Base-by-base conservation (phyloP, 768 basidiomycete genomes). In the Clathrus columnatus region DNA sequence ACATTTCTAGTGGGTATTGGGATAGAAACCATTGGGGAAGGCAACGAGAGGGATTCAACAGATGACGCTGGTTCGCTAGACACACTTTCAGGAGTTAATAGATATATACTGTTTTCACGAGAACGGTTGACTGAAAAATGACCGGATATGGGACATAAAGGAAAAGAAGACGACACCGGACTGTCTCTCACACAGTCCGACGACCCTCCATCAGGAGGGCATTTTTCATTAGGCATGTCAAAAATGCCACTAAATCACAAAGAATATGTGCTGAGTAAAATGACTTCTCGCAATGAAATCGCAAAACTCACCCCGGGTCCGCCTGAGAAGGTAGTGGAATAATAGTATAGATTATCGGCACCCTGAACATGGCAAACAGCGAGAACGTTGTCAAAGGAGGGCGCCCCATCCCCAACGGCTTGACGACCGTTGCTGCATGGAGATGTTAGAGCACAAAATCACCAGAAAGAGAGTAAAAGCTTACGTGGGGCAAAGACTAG, bases 331-430 rank as follows among this genome's bases (percentile, higher is more conserved):
- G 90, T 84, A 74, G 90, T 88, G 66, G 87, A 91, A 68, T 91
- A 92, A 63, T 91, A 92, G 75, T 91, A 90, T 75, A 88, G 82
- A 67, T 88, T 78, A 65, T 83, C 77, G 50, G 73, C 80, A 78
- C 87, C 90, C 67, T 90, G 81, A 62, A 88, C 74, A 59, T 86
- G 85, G 80, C 86, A 89, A 63, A 91, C 84, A 60, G 90, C 90
- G 72, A 91, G 80, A 67, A 91, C 85, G 71, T 84, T 83, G 81
- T 81, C 79, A 73, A 78, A 77, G 74, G 75, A 73, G 70, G 75
- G 77, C 82, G 90, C 90, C 90, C 90, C 90, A 91, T 92, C 90
- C 74, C 89, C 90, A 92, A 91, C 90, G 89, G 85, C 79, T 75
- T 83, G 85, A 87, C 87, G 82, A 73, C 87, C 90, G 89, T 91